phyloP scores from a whole-genome alignment of 805 yeast species.

The Sungouiella blattae region DNA sequence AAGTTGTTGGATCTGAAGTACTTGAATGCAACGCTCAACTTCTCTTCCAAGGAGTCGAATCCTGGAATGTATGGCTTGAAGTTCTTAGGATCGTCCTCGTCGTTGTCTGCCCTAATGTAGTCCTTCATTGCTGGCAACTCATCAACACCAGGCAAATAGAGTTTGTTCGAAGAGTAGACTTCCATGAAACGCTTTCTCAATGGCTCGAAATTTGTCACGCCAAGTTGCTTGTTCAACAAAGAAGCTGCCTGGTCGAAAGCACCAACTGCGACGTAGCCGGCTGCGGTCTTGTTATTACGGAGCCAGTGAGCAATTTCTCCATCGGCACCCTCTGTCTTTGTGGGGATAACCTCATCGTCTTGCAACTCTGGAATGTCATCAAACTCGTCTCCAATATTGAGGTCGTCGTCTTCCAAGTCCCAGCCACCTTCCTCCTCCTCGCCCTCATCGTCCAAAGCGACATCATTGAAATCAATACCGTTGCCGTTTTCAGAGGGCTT shows the following conservation, averaged over 20 bases:
- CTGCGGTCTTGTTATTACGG: conserved; percentile 84
- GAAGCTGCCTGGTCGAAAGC: conserved; percentile 95
- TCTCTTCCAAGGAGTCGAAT: conserved; percentile 57
- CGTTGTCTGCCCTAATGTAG: conserved; percentile 62
- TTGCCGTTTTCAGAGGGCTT: neutral
- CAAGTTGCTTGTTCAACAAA: conserved; percentile 83
- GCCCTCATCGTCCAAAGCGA: conserved; percentile 24
- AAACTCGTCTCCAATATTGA: conserved; percentile 52
- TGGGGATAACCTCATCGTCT: conserved; percentile 6
- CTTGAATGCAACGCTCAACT: conserved; percentile 71
- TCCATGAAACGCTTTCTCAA: conserved; percentile 78
- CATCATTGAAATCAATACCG: conserved; percentile 12
- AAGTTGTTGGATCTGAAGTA: conserved; percentile 80
- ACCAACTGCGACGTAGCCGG: conserved; percentile 93
- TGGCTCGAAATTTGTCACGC: conserved; percentile 84
- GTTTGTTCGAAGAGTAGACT: conserved; percentile 76
- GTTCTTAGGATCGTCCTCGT: conserved; percentile 48
- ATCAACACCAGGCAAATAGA: conserved; percentile 68
- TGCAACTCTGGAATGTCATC: conserved; percentile 31
- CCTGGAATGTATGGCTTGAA: conserved; percentile 72
- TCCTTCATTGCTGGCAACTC: conserved; percentile 70
- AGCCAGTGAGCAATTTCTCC: conserved; percentile 79
- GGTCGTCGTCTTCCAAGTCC: conserved; percentile 78
- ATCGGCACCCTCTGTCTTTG: conserved; percentile 28
- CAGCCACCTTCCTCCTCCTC: conserved; percentile 71